These are phyloP conservation scores for Paraphoma sp. DNA, from an alignment of 2,329 filamentous ascomycete genomes.

Conservation along the genomic window DNA sequence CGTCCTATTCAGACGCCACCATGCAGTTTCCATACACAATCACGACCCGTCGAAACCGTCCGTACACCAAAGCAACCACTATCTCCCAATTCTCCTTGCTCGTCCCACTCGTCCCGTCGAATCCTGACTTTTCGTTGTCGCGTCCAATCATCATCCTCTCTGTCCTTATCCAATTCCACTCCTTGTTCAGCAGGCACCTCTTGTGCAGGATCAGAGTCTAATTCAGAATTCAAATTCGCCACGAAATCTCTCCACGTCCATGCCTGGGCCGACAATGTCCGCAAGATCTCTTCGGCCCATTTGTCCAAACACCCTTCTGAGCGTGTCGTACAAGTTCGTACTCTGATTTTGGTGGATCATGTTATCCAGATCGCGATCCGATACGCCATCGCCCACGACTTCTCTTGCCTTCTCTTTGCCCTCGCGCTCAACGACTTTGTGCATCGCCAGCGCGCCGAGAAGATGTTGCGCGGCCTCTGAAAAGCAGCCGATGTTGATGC, in stretches of 20 bases:
- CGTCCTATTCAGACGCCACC: slow-evolving; percentile 27
- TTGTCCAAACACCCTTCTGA: slow-evolving; percentile 92
- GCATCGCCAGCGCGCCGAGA: slow-evolving; percentile 90
- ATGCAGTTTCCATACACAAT: slow-evolving; percentile 38
- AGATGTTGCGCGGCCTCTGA: slow-evolving; percentile 92
- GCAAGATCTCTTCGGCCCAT: slow-evolving; percentile 90
- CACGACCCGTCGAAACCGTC: slow-evolving; percentile 26
- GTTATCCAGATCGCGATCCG: slow-evolving; percentile 78
- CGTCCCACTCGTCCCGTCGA: slow-evolving; percentile 3
- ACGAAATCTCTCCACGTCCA: slow-evolving; percentile 89
- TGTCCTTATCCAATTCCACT: too few relatives aligned
- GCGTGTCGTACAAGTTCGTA: slow-evolving; percentile 94
- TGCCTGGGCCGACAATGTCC: slow-evolving; percentile 84
- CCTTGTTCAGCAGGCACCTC: too few relatives aligned
- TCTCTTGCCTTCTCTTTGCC: slow-evolving; percentile 84
- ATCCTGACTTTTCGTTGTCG: slow-evolving; percentile 20
- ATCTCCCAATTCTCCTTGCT: slow-evolving; percentile 31
- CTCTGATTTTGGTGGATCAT: slow-evolving; percentile 96
- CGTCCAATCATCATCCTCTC: slow-evolving; percentile 21
- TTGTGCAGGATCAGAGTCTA: background rate
- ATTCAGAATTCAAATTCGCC: slow-evolving; percentile 84
- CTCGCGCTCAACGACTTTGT: slow-evolving; percentile 88
- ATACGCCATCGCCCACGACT: slow-evolving; percentile 67
- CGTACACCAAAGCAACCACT: slow-evolving; percentile 41
- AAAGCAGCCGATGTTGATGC: slow-evolving; percentile 97